Conservation (phyloP, 345 rosid genomes). For the Melaleuca alternifolia region DNA sequence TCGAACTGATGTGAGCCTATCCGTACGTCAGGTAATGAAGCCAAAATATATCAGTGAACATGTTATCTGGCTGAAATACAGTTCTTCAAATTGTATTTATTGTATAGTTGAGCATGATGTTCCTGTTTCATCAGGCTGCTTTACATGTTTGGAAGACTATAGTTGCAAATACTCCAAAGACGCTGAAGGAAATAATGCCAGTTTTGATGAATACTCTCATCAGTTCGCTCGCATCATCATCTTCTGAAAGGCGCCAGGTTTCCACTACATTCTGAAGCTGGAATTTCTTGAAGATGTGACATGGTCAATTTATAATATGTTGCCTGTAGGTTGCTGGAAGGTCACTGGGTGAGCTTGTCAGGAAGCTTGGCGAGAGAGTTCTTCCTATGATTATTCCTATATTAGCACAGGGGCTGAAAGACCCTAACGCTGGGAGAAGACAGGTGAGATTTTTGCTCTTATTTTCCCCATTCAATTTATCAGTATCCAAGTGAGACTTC, state of each 20-base stretch:
- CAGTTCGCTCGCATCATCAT: slow-evolving; percentile 80
- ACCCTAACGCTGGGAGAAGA: slow-evolving; percentile 77
- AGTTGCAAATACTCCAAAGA: slow-evolving; percentile 97
- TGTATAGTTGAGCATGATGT: neutral
- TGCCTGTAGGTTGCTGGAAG: slow-evolving; percentile 75
- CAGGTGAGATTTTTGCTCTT: slow-evolving; percentile 39
- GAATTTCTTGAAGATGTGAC: neutral
- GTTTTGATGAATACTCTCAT: slow-evolving; percentile 87
- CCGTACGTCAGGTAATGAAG: slow-evolving; percentile 88
- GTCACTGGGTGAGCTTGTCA: slow-evolving; percentile 91
- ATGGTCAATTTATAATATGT: neutral
- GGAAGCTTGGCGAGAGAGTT: slow-evolving; percentile 99
- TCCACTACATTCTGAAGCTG: neutral
- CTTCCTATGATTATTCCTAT: slow-evolving; percentile 96
- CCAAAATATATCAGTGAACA: neutral
- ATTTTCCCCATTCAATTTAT: neutral
- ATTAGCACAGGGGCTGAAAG: slow-evolving; percentile 67
- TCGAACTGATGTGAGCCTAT: slow-evolving; percentile 86
- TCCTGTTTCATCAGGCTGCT: slow-evolving; percentile 56
- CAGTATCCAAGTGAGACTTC: slow-evolving; percentile 22
- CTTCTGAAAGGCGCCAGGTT: slow-evolving; percentile 98
- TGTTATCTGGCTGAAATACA: neutral
- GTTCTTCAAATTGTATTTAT: neutral
- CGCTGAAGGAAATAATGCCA: slow-evolving; percentile 96
- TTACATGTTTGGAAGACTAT: slow-evolving; percentile 98